Evolutionary conservation across 2,329 filamentous ascomycete species (phyloP).

Genomic region (Trichoderma sp.): DNA sequence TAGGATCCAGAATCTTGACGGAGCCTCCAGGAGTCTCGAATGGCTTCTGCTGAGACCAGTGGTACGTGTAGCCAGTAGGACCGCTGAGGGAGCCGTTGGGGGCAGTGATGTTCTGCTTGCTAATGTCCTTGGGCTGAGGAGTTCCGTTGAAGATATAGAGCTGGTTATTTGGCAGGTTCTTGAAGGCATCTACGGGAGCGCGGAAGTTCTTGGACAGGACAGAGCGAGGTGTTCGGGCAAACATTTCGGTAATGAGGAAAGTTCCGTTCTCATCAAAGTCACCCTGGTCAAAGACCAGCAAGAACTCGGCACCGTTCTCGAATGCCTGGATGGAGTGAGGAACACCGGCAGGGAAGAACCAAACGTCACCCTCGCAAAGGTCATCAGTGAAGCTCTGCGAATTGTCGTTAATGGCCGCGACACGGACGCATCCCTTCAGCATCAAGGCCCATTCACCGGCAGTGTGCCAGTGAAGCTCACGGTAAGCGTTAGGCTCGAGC

Average conservation of each 20-base stretch:
- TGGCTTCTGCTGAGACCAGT: conserved; percentile 50
- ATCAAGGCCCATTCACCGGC: conserved; percentile 52
- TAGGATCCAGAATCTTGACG: conserved; percentile 57
- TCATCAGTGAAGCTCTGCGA: conserved; percentile 42
- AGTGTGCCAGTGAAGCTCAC: conserved; percentile 63
- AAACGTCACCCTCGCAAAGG: conserved; percentile 45
- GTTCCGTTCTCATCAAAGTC: conserved; percentile 58
- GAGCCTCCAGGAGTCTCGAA: conserved; percentile 52
- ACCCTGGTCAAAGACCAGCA: conserved; percentile 59
- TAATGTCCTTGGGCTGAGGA: conserved; percentile 42
- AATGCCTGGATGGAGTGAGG: conserved; percentile 54
- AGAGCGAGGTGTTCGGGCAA: conserved; percentile 48
- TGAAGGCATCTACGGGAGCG: conserved; percentile 45
- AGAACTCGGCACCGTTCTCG: conserved; percentile 54
- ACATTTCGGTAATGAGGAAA: conserved; percentile 54
- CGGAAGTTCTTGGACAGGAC: conserved; percentile 56
- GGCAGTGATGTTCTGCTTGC: conserved; percentile 46
- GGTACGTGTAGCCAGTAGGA: conserved; percentile 45
- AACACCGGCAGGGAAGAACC: conserved; percentile 51
- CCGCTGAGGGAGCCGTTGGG: conserved; percentile 41
- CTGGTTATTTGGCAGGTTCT: conserved; percentile 45
- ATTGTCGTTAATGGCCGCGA: conserved; percentile 51
- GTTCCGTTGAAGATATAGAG: conserved; percentile 55
- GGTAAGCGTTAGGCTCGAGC: conserved; percentile 54
- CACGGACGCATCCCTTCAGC: conserved; percentile 50